These are phyloP conservation scores for Tetracladium setigerum DNA, from an alignment of 495 filamentous ascomycete genomes.

Conservation along the genomic window DNA sequence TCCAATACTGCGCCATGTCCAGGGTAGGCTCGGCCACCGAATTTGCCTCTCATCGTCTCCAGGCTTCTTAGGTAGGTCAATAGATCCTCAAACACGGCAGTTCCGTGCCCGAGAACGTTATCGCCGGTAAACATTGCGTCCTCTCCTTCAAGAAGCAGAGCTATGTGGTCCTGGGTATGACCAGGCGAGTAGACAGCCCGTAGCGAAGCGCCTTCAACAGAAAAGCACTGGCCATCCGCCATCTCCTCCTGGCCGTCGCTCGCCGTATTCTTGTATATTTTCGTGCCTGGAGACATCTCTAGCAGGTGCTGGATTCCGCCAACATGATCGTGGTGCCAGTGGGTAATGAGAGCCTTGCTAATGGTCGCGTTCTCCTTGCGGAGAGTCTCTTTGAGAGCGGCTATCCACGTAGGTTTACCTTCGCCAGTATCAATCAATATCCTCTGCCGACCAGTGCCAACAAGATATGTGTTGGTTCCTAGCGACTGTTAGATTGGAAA, in stretches of 20 bases:
- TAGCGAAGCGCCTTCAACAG: constrained; percentile 68
- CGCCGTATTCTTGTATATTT: constrained; percentile 47
- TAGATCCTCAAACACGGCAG: constrained; percentile 85
- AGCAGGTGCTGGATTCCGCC: constrained; percentile 64
- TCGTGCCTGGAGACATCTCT: constrained; percentile 47
- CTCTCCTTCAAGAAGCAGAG: constrained; percentile 63
- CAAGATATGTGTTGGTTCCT: constrained; percentile 83
- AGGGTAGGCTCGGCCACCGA: constrained; percentile 71
- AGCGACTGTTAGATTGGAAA: neutral
- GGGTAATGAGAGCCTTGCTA: constrained; percentile 63
- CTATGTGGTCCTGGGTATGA: constrained; percentile 83
- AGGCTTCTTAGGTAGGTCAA: constrained; percentile 64
- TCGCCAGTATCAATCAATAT: constrained; percentile 78
- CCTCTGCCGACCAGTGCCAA: constrained; percentile 60
- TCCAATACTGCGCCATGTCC: constrained; percentile 76
- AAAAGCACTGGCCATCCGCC: constrained; percentile 63
- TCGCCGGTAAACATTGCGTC: constrained; percentile 90
- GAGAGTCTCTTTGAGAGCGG: constrained; percentile 53
- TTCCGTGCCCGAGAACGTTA: constrained; percentile 91
- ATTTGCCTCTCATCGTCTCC: constrained; percentile 57
- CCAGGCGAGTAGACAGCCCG: constrained; percentile 73
- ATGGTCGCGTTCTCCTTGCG: constrained; percentile 57
- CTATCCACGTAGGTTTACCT: constrained; percentile 44
- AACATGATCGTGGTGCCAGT: constrained; percentile 86
- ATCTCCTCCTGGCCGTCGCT: constrained; percentile 45